Evolutionary conservation across 1,284 basidiomycete species (phyloP), one percentile per base, ranked within the genome.

Genomic region (Tilletiaria anomala): DNA sequence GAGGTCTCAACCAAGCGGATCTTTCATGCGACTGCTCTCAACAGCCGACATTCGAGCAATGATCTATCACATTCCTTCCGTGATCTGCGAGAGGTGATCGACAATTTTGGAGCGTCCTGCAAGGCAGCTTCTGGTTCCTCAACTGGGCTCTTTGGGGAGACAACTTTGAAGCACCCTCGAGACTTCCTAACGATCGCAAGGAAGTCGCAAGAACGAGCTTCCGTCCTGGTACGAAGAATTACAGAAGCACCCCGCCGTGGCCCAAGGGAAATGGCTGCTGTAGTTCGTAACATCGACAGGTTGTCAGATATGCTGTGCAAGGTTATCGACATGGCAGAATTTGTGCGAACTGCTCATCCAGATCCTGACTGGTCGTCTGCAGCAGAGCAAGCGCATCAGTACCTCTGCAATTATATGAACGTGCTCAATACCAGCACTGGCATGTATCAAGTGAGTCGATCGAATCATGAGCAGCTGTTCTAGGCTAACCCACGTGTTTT

Each of bases 381-480:
- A 41, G 84, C 86, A 23, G 85, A 94, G 60, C 73, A 75, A 45
- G 82, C 84, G 32, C 94, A 96, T 68, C 87, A 89, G 69, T 78
- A 78, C 45, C 72, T 96, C 44, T 94, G 87, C 72, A 82, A 87
- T 68, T 91, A 83, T 69, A 96, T 97, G 89, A 96, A 96, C 70
- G 79, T 84, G 31, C 74, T 97, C 46, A 97, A 97, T 69, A 96
- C 89, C 14, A 76, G 94, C 71, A 80, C 82, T n/a, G 86, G 82
- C 15, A 71, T 97, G 32, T 94, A 93, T 60, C n/a, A 8, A 29
- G 75, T 85, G 65, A 68, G 70, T 47, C 18, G 4, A 17, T 16
- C 10, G 35, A 37, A 16, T 29, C 32, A 36, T 16, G 6, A 36
- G 2, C 35, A 43, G 10, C 53, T 56, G 17, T 62, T 73, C 14